Evolutionary conservation across 2,329 filamentous ascomycete genomes (phyloP).

Genomic region (Cadophora sp.): DNA sequence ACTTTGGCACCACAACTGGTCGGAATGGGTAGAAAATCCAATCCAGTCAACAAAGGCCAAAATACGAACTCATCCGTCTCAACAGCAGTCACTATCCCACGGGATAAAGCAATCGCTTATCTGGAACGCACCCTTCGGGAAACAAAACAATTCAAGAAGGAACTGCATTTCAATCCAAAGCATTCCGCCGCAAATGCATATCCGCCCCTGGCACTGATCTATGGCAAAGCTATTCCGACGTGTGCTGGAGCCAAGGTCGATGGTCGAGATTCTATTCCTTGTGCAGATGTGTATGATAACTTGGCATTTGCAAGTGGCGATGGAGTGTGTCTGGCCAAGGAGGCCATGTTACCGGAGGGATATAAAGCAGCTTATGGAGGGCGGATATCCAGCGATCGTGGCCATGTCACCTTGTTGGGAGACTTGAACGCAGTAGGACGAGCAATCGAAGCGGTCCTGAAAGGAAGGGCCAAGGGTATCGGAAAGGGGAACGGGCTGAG

Average conservation of each 20-base stretch:
- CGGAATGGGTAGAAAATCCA: conserved; percentile 37
- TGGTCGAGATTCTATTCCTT: conserved; percentile 75
- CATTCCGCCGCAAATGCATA: conserved; percentile 75
- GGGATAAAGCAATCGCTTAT: conserved; percentile 60
- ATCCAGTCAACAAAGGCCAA: conserved; percentile 35
- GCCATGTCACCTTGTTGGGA: conserved; percentile 86
- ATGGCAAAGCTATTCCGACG: conserved; percentile 86
- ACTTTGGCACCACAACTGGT: conserved; percentile 38
- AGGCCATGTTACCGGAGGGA: conserved; percentile 83
- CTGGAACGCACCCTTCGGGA: conserved; percentile 76
- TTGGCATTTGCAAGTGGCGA: conserved; percentile 87
- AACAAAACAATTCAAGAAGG: conserved; percentile 76
- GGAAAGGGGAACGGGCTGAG: conserved; percentile 49
- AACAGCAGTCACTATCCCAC: conserved; percentile 43
- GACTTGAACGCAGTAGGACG: conserved; percentile 82
- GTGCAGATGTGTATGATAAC: conserved; percentile 82
- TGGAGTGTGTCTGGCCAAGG: conserved; percentile 84
- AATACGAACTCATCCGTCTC: conserved; percentile 40
- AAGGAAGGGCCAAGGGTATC: conserved; percentile 74
- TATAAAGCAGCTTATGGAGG: conserved; percentile 78
- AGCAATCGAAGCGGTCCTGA: conserved; percentile 72
- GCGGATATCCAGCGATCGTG: conserved; percentile 78
- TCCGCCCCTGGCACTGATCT: conserved; percentile 82
- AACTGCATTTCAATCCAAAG: conserved; percentile 66
- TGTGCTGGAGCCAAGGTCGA: conserved; percentile 81